phyloP scores from a whole-genome alignment of 345 rosid genomes.

The Populus simonii region DNA sequence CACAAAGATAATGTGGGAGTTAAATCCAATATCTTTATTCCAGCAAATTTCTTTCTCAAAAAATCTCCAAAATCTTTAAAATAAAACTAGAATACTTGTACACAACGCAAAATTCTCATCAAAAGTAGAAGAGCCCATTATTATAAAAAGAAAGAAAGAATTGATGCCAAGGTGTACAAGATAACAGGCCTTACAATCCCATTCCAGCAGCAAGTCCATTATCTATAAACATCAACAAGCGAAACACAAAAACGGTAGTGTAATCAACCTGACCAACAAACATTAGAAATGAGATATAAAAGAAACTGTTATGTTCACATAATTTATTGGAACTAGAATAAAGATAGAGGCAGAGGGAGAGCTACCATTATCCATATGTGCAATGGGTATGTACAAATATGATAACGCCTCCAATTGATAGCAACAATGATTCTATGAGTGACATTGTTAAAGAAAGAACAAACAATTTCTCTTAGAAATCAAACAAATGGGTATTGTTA shows the following conservation, averaged over 20 bases:
- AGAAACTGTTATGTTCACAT: background rate
- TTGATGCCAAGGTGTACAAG: background rate
- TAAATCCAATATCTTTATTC: background rate
- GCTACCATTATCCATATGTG: constrained; percentile 99
- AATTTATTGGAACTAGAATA: background rate
- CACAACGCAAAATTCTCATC: background rate
- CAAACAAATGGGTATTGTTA: background rate
- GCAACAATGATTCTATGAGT: constrained; percentile 73
- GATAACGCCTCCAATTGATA: constrained; percentile 83
- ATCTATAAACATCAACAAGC: constrained; percentile 91
- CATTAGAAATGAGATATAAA: constrained; percentile 3
- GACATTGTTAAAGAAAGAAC: constrained; percentile 31
- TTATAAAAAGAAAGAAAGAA: background rate
- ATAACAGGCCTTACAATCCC: constrained; percentile 73
- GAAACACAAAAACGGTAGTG: constrained; percentile 79
- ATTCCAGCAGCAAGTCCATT: constrained; percentile 91
- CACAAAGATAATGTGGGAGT: background rate
- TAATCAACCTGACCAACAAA: constrained; percentile 76
- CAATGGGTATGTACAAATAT: constrained; percentile 69
- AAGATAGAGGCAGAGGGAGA: background rate
- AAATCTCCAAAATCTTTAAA: background rate
- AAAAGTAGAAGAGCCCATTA: background rate
- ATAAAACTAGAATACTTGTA: background rate
- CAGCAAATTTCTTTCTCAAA: background rate
- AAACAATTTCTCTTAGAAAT: background rate